Evolutionary conservation across 2,329 filamentous ascomycete species (phyloP), one percentile per base, ranked within the genome.

Genomic region (Alternaria sp.): DNA sequence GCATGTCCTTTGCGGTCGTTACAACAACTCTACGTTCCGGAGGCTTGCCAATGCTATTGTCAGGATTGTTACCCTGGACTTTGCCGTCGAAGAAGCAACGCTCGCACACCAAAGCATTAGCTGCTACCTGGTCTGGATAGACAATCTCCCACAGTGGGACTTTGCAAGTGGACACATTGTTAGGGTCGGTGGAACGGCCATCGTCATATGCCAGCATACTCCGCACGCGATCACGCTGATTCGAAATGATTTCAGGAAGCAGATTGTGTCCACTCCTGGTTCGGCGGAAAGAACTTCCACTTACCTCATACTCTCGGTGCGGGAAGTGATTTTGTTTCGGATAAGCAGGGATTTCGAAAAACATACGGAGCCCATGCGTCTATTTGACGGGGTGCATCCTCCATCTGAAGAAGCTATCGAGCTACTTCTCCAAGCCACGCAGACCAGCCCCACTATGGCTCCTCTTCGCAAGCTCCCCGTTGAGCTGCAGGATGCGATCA

Each of bases 401-500:
- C 65, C 65, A 44, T 71, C 67, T 51, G 54, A 65, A 12, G 43
- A 59, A 59, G 67, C 69, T 19, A 61, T 71, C 19, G 61, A 59
- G 12, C 54, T 66, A 9, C 63, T 73, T 56, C 61, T 69, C 30
- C 11, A 67, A 56, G 58, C 62, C 21, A 68, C 60, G 17, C 65
- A 62, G 52, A 62, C 51, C 12, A 63, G 25, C 15, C 21, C 46
- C 45, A 44, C 40, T 45, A 50, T 40, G 26, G 56, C 67, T 54
- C 60, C 56, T 59, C 28, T 72, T 54, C 64, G 57, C 57, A 58
- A 40, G 19, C 65, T 74, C 50, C 68, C 71, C 6, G 36, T 67
- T 58, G 69, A 74, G 62, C 57, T 72, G 11, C 69, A 74, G 63
- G 64, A 69, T 66, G 54, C 59, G 57, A 70, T 72, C 49, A 57